phyloP scores from a whole-genome alignment of 257 asterid genomes.

The Sherardia arvensis region DNA sequence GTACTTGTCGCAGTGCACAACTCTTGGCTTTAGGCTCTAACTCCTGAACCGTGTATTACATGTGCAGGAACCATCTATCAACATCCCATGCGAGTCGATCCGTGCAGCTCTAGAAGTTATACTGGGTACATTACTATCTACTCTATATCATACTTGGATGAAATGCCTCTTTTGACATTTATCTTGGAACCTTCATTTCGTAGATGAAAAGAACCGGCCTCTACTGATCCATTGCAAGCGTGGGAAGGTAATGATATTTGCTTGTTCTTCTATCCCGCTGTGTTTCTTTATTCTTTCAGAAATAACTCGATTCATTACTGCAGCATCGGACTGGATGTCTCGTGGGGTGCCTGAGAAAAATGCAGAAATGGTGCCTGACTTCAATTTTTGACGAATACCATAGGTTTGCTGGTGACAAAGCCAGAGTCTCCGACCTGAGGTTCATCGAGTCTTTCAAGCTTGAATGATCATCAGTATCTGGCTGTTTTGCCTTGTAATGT shows the following conservation, averaged over 20 bases:
- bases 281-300: neutral
- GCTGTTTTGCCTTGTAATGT: neutral
- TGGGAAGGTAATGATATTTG: slow-evolving; percentile 54
- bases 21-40: neutral
- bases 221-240: slow-evolving; percentile 84
- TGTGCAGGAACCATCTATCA: slow-evolving; percentile 61
- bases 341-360: slow-evolving; percentile 79
- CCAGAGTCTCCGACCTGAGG: slow-evolving; percentile 67
- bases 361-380: slow-evolving; percentile 74
- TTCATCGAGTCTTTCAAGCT: slow-evolving; percentile 60
- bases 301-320: neutral
- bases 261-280: neutral
- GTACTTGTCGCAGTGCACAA: neutral
- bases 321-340: slow-evolving; percentile 93
- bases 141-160: neutral
- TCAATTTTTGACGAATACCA: slow-evolving; percentile 72
- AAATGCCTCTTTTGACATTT: neutral
- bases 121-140: slow-evolving; percentile 32
- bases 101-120: slow-evolving; percentile 46
- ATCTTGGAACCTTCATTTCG: neutral
- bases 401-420: slow-evolving; percentile 76
- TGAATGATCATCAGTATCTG: slow-evolving; percentile 20
- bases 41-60: slow-evolving; percentile 8
- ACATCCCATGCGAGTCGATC: slow-evolving; percentile 57
- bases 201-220: slow-evolving; percentile 75